A percentile compares a stretch with the other conserved stretches of the same genome.
Conservation (phyloP, 108 stramenopile genomes). For the Skeletonema marinoi region DNA sequence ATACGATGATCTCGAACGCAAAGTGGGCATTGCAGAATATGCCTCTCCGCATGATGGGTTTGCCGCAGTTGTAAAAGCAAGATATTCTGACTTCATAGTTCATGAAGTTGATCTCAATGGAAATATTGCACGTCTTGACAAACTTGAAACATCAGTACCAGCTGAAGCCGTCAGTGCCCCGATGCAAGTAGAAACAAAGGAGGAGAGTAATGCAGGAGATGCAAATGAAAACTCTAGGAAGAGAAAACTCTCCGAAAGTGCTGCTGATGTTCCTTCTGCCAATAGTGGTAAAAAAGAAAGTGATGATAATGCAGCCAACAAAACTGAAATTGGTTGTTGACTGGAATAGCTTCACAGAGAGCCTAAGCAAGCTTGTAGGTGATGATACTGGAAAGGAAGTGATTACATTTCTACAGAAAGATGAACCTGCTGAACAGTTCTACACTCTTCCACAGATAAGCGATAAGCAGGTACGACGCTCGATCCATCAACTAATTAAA, state of each 20-base stretch:
- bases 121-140: constrained; percentile 63
- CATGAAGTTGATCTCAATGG: constrained; percentile 85
- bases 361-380: constrained; percentile 28
- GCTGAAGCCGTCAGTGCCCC: neutral
- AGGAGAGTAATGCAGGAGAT: neutral
- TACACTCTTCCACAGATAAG: constrained; percentile 58
- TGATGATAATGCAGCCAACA: neutral
- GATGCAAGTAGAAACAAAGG: neutral
- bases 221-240: constrained; percentile 1
- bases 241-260: constrained; percentile 11
- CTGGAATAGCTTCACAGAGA: constrained; percentile 30
- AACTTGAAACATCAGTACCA: constrained; percentile 34
- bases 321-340: neutral
- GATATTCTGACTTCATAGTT: constrained; percentile 88
- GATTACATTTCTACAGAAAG: constrained; percentile 45
- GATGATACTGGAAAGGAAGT: constrained; percentile 46
- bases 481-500: constrained; percentile 68
- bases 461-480: constrained; percentile 61
- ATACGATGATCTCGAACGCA: constrained; percentile 60
- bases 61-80: constrained; percentile 76
- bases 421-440: constrained; percentile 48
- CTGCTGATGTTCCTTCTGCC: neutral
- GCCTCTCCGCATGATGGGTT: constrained; percentile 66
- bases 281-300: neutral
- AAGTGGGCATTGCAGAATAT: constrained; percentile 67